phyloP scores from a whole-genome alignment of 345 rosid species.

The Sonneratia alba region DNA sequence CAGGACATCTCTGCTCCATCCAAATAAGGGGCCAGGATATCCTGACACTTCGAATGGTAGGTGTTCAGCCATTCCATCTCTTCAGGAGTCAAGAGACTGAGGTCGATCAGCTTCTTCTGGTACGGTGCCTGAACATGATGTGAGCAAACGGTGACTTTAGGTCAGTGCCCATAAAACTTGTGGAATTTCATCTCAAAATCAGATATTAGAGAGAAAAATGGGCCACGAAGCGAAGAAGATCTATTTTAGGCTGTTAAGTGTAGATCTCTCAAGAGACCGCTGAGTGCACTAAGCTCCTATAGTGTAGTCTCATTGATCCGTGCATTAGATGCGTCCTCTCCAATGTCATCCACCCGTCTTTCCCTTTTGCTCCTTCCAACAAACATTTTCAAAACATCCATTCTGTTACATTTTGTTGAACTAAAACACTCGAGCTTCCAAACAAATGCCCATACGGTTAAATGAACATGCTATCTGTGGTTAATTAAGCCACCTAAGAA shows the following conservation, averaged over 20 bases:
- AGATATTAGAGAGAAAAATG: not conserved
- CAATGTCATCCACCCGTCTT: not conserved
- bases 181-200: not conserved
- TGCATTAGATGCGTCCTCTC: no score
- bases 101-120: conserved; percentile 71
- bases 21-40: conserved; percentile 59
- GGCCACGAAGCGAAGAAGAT: not conserved
- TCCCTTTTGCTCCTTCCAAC: not conserved
- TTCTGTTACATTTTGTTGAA: no score
- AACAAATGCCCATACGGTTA: no score
- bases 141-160: not conserved
- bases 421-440: no score
- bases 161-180: not conserved
- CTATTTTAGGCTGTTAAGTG: no score
- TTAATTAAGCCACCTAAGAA: not conserved
- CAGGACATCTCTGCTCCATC: conserved; percentile 60
- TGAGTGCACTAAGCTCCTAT: no score
- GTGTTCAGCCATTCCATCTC: conserved; percentile 73
- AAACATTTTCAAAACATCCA: not conserved
- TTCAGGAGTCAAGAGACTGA: conserved; percentile 39
- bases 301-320: no score
- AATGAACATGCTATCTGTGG: no score
- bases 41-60: conserved; percentile 71
- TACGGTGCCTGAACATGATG: conserved; percentile 55
- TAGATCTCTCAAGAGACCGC: no score